Percentiles rank a stretch among this genome's conserved stretches.
Evolutionary conservation across 2,329 filamentous ascomycete genomes (phyloP).

Genomic region (Xylaria arbuscula): DNA sequence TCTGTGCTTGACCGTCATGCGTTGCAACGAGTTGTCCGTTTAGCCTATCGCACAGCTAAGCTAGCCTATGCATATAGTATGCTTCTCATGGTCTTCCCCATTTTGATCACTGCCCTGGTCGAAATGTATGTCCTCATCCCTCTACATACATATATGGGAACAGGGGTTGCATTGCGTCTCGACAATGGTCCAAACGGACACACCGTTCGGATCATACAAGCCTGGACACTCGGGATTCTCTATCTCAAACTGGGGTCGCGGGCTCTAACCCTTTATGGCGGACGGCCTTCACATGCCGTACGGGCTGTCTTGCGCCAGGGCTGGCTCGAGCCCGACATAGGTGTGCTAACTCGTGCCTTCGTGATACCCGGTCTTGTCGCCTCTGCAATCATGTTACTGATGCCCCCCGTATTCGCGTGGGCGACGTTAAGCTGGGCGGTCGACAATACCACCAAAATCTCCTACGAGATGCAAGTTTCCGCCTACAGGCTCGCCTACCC

Average conservation of each 20-base stretch:
- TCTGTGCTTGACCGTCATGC: conserved; percentile 49
- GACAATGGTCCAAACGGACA: conserved; percentile 59
- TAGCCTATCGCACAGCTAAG: conserved; percentile 52
- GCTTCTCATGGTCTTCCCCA: conserved; percentile 81
- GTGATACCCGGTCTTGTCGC: conserved; percentile 78
- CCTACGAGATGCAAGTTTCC: conserved; percentile 50
- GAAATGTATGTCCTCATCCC: conserved; percentile 92
- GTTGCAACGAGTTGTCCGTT: conserved; percentile 47
- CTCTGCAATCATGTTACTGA: conserved; percentile 69
- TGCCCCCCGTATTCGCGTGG: conserved; percentile 71
- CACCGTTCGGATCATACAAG: conserved; percentile 87
- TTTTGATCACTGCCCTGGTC: conserved; percentile 80
- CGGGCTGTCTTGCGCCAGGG: conserved; percentile 78
- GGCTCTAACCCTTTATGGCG: conserved; percentile 73
- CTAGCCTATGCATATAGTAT: conserved; percentile 81
- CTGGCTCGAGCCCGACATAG: conserved; percentile 81
- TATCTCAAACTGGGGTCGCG: conserved; percentile 85
- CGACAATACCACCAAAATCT: conserved; percentile 39
- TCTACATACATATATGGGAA: conserved; percentile 77
- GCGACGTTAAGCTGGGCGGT: conserved; percentile 54
- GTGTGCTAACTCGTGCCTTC: conserved; percentile 84
- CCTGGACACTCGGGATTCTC: conserved; percentile 92
- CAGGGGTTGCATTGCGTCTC: conserved; percentile 46
- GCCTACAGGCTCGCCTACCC: conserved; percentile 77
- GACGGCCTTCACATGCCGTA: conserved; percentile 78